Evolutionary conservation across 2,329 filamentous ascomycete species (phyloP), one percentile per base, ranked within the genome.

Genomic region (Ophiosphaerella narmari): DNA sequence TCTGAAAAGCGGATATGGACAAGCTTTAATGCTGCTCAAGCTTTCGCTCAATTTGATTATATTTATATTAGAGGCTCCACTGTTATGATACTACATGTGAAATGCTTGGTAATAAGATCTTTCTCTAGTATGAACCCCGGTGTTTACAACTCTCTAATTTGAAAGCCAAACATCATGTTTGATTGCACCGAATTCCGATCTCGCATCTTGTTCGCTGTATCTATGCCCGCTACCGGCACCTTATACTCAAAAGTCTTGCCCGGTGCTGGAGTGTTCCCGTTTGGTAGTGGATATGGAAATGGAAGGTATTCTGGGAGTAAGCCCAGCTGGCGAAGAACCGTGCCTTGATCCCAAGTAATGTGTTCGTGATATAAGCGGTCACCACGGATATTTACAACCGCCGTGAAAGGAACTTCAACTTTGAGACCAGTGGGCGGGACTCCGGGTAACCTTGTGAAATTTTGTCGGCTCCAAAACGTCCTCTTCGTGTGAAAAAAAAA

Each of bases 281-380:
- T 45, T 18, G 49, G 54, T 12, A 60, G 36, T 9, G 52, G 32
- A 35, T 60, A 39, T 6, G 85, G 85, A 52, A 83, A 88, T 0
- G 85, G 83, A 1, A 89, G 75, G 55, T 85, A 88, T 42, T 87
- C 79, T 0, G 84, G 84, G 43, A 89, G 65, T 9, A 87, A 66
- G 1, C 83, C 85, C 1, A 87, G 70, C 63, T 88, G 86, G 2
- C 76, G 67, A 3, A 88, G 70, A 1, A 83, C 78, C 0, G 82
- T 85, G 0, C 77, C 81, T 64, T 88, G 85, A 52, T 88, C 86
- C 85, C 86, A 89, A 7, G 79, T 73, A 36, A 88, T 88, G 55
- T 88, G 85, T 62, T 89, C 86, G 57, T 88, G 84, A 55, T 84
- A 87, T 0, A 89, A 72, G 1, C 85, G 75, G 59, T 87, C 84